Evolutionary conservation across 768 basidiomycete genomes (phyloP).

Genomic region (Suillus subalutaceus): DNA sequence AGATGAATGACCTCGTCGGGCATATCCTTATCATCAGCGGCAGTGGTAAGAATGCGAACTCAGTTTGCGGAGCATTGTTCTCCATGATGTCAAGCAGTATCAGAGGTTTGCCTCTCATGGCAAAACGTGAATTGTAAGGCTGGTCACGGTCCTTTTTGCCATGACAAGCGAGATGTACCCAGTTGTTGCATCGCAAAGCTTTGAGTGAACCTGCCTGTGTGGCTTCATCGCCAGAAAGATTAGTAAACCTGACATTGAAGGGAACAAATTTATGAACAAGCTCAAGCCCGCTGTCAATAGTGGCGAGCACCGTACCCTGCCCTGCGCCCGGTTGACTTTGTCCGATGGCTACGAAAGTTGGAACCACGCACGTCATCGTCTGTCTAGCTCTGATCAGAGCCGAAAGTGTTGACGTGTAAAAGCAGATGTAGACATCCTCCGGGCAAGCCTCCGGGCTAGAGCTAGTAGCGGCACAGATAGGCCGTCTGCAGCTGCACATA

Average conservation of each 20-base stretch:
- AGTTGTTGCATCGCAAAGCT: conserved; percentile 8
- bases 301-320: neutral
- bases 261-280: conserved; percentile 23
- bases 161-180: conserved; percentile 27
- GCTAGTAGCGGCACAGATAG: conserved; percentile 25
- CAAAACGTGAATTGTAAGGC: conserved; percentile 16
- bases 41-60: conserved; percentile 24
- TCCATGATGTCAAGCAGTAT: conserved; percentile 10
- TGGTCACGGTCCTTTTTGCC: conserved; percentile 11
- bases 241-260: neutral
- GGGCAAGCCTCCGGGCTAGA: too few species aligned
- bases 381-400: conserved; percentile 14
- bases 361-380: neutral
- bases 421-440: conserved; percentile 13
- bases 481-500: conserved; percentile 10
- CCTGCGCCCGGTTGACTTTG: conserved; percentile 7
- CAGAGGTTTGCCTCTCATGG: neutral
- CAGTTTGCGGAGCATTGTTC: neutral
- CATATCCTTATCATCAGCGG: conserved; percentile 17
- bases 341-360: conserved; percentile 8
- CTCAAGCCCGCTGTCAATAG: conserved; percentile 12
- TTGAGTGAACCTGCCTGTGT: conserved; percentile 1
- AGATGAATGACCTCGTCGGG: conserved; percentile 26
- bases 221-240: neutral
- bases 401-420: conserved; percentile 15